These are phyloP conservation scores for Diaporthe ampelina DNA, from an alignment of 2,329 filamentous ascomycete species.

Conservation along the genomic window DNA sequence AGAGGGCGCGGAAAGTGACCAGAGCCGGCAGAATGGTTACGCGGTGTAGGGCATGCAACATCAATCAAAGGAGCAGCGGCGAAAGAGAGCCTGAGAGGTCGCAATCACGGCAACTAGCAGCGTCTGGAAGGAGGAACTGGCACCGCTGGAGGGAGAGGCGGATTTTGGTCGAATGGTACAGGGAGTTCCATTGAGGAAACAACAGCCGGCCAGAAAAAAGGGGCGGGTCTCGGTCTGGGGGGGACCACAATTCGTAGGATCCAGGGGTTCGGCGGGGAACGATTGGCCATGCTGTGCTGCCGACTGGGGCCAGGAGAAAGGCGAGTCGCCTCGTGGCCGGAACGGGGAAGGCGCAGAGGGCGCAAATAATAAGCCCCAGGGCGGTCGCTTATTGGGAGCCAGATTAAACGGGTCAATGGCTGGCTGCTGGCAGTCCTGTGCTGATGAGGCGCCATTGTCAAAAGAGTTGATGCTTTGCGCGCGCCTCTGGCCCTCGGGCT, in stretches of 20 bases:
- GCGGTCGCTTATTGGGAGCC: conserved; percentile 18
- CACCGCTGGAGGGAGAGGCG: conserved; percentile 17
- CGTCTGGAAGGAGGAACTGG: conserved; percentile 29
- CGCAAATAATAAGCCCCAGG: not conserved
- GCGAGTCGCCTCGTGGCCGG: conserved; percentile 29
- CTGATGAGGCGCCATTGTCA: conserved; percentile 5
- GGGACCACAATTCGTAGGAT: conserved; percentile 19
- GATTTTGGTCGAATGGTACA: conserved; percentile 35
- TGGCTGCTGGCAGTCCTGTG: not conserved
- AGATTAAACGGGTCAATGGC: conserved; percentile 14
- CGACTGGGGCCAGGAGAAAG: conserved; percentile 24
- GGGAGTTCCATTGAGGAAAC: conserved; percentile 39
- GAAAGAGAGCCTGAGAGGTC: not conserved
- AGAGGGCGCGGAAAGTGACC: conserved; percentile 31
- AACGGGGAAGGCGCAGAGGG: conserved; percentile 16
- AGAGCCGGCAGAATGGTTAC: conserved; percentile 34
- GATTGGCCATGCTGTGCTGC: conserved; percentile 37
- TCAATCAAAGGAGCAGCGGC: conserved; percentile 33
- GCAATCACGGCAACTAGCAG: conserved; percentile 15
- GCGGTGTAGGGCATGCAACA: conserved; percentile 36
- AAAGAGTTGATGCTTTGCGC: conserved; percentile 12
- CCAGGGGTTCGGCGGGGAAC: conserved; percentile 39
- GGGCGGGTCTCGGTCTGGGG: conserved; percentile 33
- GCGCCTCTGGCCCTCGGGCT: conserved; percentile 9
- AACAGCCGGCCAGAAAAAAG: conserved; percentile 34